Percentiles rank a stretch among this genome's conserved stretches.
These are phyloP conservation scores for Rhynchosporium graminicola DNA, from an alignment of 2,329 filamentous ascomycete genomes.

Conservation along the genomic window DNA sequence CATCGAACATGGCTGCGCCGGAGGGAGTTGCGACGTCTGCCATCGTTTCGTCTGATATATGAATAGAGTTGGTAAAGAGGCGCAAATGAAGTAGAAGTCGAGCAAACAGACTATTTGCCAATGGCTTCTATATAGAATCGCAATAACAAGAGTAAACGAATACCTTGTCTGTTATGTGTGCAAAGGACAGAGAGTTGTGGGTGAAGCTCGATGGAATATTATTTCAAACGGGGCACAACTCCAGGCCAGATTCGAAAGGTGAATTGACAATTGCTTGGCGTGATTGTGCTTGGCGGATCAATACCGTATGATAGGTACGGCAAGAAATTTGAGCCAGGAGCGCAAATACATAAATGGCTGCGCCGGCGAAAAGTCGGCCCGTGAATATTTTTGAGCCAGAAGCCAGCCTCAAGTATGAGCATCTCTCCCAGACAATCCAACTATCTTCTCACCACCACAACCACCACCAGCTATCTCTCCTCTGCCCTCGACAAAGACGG, in stretches of 20 bases:
- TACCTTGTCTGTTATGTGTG: conserved; percentile 27
- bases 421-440: neutral
- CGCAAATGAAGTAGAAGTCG: neutral
- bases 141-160: conserved; percentile 30
- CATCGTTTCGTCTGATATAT: conserved; percentile 44
- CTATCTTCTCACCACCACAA: conserved; percentile 1
- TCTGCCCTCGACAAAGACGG: neutral
- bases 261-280: neutral
- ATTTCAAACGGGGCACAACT: neutral
- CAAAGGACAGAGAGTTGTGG: conserved; percentile 11
- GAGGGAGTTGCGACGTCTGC: conserved; percentile 48
- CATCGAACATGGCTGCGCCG: conserved; percentile 45
- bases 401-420: neutral
- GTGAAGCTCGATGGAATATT: conserved; percentile 11
- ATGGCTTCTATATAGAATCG: conserved; percentile 14
- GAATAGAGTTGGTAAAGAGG: neutral
- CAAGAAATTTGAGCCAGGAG: neutral
- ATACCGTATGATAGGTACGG: neutral
- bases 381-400: conserved; percentile 12
- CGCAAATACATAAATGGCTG: neutral
- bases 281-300: neutral
- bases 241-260: conserved; percentile 1
- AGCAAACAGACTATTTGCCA: neutral
- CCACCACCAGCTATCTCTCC: conserved; percentile 3
- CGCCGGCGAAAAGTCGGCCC: neutral